phyloP scores from a whole-genome alignment of 306 rosid species.

The Quercus engelmannii region DNA sequence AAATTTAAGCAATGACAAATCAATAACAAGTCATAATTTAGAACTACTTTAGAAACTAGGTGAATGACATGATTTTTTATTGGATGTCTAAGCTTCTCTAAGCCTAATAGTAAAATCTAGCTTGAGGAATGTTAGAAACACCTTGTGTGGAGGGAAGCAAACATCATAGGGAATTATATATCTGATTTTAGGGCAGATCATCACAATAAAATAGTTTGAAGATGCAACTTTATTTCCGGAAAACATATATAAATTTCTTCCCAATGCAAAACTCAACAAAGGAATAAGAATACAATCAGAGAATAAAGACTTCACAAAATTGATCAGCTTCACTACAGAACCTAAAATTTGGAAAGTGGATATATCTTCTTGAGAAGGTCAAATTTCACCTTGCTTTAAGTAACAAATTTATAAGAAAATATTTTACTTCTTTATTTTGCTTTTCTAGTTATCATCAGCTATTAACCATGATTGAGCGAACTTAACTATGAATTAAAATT shows the following conservation, averaged over 20 bases:
- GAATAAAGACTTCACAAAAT: background rate
- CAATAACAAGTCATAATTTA: background rate
- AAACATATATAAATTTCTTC: background rate
- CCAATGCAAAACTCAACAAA: background rate
- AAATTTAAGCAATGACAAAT: background rate
- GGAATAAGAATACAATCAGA: background rate
- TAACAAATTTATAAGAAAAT: background rate
- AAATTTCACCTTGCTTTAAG: background rate
- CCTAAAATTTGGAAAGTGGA: background rate
- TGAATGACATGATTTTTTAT: background rate
- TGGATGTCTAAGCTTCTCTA: background rate
- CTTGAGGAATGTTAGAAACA: background rate
- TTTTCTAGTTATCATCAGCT: background rate
- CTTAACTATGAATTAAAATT: background rate
- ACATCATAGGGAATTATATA: background rate
- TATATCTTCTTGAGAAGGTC: background rate
- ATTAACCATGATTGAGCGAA: background rate
- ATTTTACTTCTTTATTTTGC: background rate
- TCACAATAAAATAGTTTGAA: background rate
- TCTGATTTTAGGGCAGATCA: background rate
- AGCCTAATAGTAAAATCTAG: background rate
- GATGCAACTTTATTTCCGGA: background rate
- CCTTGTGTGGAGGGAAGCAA: background rate
- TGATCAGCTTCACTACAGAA: background rate
- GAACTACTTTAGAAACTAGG: background rate